Evolutionary conservation across 2,329 filamentous ascomycete genomes (phyloP), one percentile per base, ranked within the genome.

Genomic region (Botrytis byssoidea): DNA sequence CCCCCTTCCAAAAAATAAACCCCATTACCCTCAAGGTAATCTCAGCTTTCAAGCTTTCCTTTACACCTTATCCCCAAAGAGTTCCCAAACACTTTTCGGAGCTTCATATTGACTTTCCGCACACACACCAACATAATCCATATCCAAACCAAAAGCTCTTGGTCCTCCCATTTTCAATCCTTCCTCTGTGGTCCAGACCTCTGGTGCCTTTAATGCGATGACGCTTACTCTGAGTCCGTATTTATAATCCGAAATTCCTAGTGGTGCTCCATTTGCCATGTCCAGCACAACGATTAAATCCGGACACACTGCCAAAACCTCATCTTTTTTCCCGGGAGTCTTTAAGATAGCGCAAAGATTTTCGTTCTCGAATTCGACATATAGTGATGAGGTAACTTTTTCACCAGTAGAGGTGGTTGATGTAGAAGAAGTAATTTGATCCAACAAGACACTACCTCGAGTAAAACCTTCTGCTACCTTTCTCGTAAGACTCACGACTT

Each of bases 211-310:
- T 46, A 88, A 80, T 0, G 82, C 86, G 74, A 88, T 84, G 0
- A 88, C 86, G 46, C 79, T 84, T 0, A 88, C 86, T 6, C 83
- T 81, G 4, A 88, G 76, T 0, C 87, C 87, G 71, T 88, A 88
- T 16, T 86, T 82, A 44, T 87, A 79, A 37, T 88, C 86, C 22
- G 85, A 84, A 0, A 86, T 85, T 0, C 86, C 86, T 7, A 88
- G 82, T 0, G 85, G 86, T 67, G 85, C 85, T 0, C 86, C 85
- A 66, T 86, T 85, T 29, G 82, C 81, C 51, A 81, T 82, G 77
- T 87, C 86, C 5, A 84, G 70, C 35, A 84, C 80, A 7, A 77
- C 77, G 20, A 81, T 80, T 5, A 81, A 67, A 73, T 81, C 79
- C 3, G 79, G 79, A 74, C 79, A 80, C 14, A 76, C 67, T 7